Evolutionary conservation across 306 rosid genomes (phyloP), one percentile per base, ranked within the genome.

Genomic region (Fagus crenata): DNA sequence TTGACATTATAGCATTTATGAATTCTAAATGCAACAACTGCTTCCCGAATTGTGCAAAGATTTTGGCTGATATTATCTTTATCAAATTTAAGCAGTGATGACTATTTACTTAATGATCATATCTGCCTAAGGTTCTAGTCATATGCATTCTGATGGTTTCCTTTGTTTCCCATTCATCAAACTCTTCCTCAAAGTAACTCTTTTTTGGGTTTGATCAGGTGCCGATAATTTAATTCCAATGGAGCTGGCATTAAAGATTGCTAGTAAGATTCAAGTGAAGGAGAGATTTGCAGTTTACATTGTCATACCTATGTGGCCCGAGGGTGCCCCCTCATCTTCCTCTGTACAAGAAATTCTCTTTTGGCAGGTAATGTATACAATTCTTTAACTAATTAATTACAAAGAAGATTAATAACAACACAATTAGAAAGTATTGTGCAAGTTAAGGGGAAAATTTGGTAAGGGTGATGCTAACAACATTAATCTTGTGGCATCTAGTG

Each of bases 291-390:
- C 89, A 14, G 97, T 95, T 17, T 95, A 92, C 70, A 42, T 95
- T 77, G 96, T 95, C 75, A 89, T 95, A 79, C 97, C 97, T 35
- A 92, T 95, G 99, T 95, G 96, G 96, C 97, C 99, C n/a, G 99
- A 95, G 81, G 97, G 97, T 69, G 73, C 28, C 43, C 97, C 99
- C 61, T 75, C 96, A 74, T 90, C 97, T 53, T 86, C 76, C 69
- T 1, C 97, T 7, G 91, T 92, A 78, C 97, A 95, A 85, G 96
- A 90, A 87, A 90, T 95, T 81, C 89, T 95, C 59, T 95, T 80
- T 81, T 95, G 96, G 96, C 99, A 95, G 97, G 99, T 92, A 84
- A 14, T 68, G 72, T 40, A 15, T 22, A 18, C 49, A 67, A 5
- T 65, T 15, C 15, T 58, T 14, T 18, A 0, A 64, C 14, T 5